phyloP scores from a whole-genome alignment of 2,329 filamentous ascomycete species.

The Canariomyces notabilis region DNA sequence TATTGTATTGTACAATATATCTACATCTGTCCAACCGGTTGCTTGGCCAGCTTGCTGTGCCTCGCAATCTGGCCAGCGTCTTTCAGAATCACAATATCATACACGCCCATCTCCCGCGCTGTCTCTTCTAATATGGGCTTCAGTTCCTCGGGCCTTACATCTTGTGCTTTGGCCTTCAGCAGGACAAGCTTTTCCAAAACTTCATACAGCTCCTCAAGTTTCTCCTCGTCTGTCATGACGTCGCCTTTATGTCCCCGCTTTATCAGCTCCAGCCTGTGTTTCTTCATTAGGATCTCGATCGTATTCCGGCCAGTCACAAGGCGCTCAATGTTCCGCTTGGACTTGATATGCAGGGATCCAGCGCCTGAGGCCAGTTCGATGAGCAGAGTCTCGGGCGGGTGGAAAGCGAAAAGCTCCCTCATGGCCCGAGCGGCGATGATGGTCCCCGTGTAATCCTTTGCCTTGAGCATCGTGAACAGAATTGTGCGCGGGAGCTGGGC shows the following conservation, averaged over 20 bases:
- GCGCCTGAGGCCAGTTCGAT: conserved; percentile 32
- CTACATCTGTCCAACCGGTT: background rate
- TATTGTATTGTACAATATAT: conserved; percentile 9
- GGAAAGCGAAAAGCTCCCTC: conserved; percentile 28
- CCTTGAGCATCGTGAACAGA: conserved; percentile 38
- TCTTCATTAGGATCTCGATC: conserved; percentile 25
- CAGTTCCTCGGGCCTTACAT: conserved; percentile 16
- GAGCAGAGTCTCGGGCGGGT: conserved; percentile 28
- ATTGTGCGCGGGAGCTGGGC: conserved; percentile 30
- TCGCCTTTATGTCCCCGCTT: conserved; percentile 11
- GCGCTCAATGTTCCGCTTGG: conserved; percentile 24
- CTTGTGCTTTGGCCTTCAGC: conserved; percentile 20
- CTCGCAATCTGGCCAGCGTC: conserved; percentile 19
- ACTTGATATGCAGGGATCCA: conserved; percentile 21
- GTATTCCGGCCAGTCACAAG: conserved; percentile 26
- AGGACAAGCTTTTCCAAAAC: conserved; percentile 26
- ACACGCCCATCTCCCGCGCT: conserved; percentile 29
- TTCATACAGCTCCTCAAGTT: conserved; percentile 23
- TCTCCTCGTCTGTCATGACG: conserved; percentile 22
- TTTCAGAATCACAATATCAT: conserved; percentile 22
- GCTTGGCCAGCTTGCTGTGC: conserved; percentile 19
- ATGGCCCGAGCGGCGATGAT: conserved; percentile 37
- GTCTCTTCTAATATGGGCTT: conserved; percentile 20
- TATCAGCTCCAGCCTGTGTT: conserved; percentile 16
- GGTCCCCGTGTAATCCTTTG: conserved; percentile 43